phyloP scores from a whole-genome alignment of 768 basidiomycete genomes.

The Cystobasidium onofrii region DNA sequence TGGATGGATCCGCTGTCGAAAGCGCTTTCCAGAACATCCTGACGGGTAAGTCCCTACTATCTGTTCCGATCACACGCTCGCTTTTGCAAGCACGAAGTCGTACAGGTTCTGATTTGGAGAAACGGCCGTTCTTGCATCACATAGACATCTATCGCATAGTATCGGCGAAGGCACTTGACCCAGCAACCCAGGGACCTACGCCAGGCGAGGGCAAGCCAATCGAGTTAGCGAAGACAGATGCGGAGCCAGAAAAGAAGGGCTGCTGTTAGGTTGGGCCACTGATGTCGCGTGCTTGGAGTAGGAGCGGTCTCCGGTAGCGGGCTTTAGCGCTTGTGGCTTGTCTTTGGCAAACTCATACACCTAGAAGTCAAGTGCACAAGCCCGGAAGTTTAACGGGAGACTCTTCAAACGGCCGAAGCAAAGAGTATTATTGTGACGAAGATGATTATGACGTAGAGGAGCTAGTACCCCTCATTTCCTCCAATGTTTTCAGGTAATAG shows the following conservation, averaged over 20 bases:
- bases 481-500: background rate
- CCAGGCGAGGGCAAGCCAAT: background rate
- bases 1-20: slow-evolving; percentile 99
- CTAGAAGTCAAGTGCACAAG: background rate
- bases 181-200: background rate
- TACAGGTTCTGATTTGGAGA: background rate
- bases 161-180: slow-evolving; percentile 84
- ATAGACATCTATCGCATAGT: slow-evolving; percentile 96
- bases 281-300: too few species aligned
- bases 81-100: too few species aligned
- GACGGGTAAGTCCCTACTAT: slow-evolving; percentile 55
- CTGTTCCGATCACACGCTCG: background rate
- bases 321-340: too few species aligned
- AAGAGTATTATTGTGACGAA: background rate
- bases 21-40: slow-evolving; percentile 94
- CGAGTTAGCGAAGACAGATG: background rate
- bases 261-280: background rate
- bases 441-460: background rate
- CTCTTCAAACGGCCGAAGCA: background rate
- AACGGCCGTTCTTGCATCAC: background rate
- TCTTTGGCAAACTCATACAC: too few species aligned
- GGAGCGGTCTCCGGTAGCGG: too few species aligned
- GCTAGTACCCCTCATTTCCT: background rate
- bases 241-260: background rate
- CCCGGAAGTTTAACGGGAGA: background rate